These are phyloP conservation scores for Starmerella stigmatis DNA, from an alignment of 805 yeast species.

Conservation along the genomic window DNA sequence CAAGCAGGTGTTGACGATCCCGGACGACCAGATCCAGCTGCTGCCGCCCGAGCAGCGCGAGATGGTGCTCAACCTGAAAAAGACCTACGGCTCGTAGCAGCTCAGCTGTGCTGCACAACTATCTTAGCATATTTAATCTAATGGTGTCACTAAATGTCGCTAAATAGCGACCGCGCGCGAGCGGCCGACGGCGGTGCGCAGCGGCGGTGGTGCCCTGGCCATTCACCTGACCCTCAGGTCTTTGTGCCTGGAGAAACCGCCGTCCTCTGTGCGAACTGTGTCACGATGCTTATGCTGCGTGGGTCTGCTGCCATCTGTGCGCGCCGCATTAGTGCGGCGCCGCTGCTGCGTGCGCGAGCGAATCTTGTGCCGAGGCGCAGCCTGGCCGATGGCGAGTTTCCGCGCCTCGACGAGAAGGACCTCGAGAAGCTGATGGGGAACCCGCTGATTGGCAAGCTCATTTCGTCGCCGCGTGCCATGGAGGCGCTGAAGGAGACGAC, in stretches of 20 bases:
- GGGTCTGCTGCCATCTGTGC: too few species aligned
- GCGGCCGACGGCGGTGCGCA: too few species aligned
- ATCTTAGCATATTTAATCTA: too few species aligned
- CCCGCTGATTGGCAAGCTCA: conserved; percentile 3
- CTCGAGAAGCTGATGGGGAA: conserved; percentile 1
- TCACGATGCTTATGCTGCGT: too few species aligned
- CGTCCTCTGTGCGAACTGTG: background rate
- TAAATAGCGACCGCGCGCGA: too few species aligned
- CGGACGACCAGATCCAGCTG: conserved; percentile 40
- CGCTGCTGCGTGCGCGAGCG: too few species aligned
- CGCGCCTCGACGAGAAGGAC: background rate
- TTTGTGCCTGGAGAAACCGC: background rate
- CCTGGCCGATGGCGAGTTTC: background rate
- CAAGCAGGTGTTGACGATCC: conserved; percentile 40
- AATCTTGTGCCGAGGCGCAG: background rate
- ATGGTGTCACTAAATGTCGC: too few species aligned
- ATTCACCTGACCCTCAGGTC: background rate
- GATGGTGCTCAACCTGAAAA: conserved; percentile 20
- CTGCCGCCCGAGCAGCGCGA: conserved; percentile 41
- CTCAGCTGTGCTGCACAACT: too few species aligned
- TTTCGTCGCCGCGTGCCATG: conserved; percentile 3
- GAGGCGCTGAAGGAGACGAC: conserved; percentile 4
- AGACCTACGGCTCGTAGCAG: conserved; percentile 19
- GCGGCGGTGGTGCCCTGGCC: too few species aligned
- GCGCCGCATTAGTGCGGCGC: too few species aligned